phyloP scores from a whole-genome alignment of 345 rosid species.

The Arabidopsis suecica region DNA sequence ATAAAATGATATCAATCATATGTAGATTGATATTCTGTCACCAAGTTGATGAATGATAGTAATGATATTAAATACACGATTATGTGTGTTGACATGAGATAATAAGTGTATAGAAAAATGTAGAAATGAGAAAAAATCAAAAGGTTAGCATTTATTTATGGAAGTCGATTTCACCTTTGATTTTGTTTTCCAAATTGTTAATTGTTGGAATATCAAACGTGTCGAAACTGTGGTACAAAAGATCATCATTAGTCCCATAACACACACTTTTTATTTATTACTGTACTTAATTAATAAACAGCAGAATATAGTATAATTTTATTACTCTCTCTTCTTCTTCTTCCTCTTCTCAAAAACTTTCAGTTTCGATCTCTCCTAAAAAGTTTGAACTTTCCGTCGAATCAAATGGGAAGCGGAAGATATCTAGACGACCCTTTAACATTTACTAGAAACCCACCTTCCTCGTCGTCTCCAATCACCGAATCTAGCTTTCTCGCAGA shows the following conservation, averaged over 20 bases:
- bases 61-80: neutral
- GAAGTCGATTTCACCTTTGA: too few species aligned
- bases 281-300: neutral
- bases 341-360: slow-evolving; percentile 35
- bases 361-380: slow-evolving; percentile 38
- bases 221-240: slow-evolving; percentile 6
- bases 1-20: too few species aligned
- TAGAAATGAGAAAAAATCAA: too few species aligned
- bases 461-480: slow-evolving; percentile 66
- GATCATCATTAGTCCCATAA: neutral
- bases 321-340: slow-evolving; percentile 8
- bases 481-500: slow-evolving; percentile 59
- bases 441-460: slow-evolving; percentile 52
- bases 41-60: too few species aligned
- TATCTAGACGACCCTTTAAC: slow-evolving; percentile 61
- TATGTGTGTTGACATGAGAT: too few species aligned
- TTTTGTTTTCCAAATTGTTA: neutral
- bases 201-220: slow-evolving; percentile 11
- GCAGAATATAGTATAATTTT: too few species aligned
- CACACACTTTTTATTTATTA: neutral
- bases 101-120: too few species aligned
- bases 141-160: too few species aligned
- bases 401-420: slow-evolving; percentile 59
- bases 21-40: too few species aligned
- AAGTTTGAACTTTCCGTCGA: slow-evolving; percentile 12